Conservation (phyloP, 23 red algal genomes). For the Agarophyton chilense region DNA sequence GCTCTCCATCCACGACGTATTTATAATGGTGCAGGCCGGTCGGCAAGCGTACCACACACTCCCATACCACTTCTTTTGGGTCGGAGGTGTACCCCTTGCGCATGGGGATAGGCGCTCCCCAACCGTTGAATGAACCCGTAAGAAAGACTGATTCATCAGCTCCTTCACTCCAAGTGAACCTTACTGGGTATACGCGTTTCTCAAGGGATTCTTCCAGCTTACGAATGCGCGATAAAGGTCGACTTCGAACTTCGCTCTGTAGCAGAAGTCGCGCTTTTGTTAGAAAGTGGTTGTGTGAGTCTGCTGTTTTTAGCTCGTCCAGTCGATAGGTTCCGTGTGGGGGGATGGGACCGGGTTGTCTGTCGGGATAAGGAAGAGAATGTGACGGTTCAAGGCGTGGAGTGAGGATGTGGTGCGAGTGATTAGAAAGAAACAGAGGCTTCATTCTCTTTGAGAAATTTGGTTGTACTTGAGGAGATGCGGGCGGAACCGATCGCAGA, state of each 20-base stretch:
- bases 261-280: constrained; percentile 14
- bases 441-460: background rate
- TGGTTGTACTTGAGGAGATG: background rate
- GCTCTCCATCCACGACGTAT: constrained; percentile 29
- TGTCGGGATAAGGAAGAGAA: background rate
- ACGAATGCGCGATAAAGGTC: background rate
- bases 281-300: constrained; percentile 5
- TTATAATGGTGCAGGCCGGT: constrained; percentile 12
- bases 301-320: background rate
- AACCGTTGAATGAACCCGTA: constrained; percentile 24
- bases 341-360: background rate
- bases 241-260: background rate
- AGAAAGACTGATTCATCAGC: constrained; percentile 14
- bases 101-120: constrained; percentile 37
- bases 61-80: background rate
- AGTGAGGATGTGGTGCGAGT: background rate
- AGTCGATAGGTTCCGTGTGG: background rate
- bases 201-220: background rate
- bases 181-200: background rate
- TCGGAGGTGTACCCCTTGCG: background rate
- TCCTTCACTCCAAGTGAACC: constrained; percentile 18
- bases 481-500: background rate
- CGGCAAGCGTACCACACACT: constrained; percentile 34
- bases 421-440: background rate
- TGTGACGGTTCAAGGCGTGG: background rate